Percentiles rank a stretch among this genome's conserved stretches.
These are phyloP conservation scores for Medicago truncatula DNA, from an alignment of 306 rosid species.

Conservation along the genomic window MtrunA17r5.0-ANR NC_053044.1:35625501-35626000, in stretches of 20 bases:
- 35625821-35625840: constrained; percentile 99
- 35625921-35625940: too few relatives aligned
- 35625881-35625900: not conserved
- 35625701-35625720: constrained; percentile 77
- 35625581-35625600: constrained; percentile 73
- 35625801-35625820: constrained; percentile 83
- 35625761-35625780: constrained; percentile 59
- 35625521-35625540: constrained; percentile 23
- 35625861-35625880: constrained; percentile 7
- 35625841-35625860: constrained; percentile 37
- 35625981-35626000: too few relatives aligned
- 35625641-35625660: constrained; percentile 72
- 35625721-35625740: constrained; percentile 51
- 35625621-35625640: constrained; percentile 78
- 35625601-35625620: constrained; percentile 69
- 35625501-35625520: not conserved
- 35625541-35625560: constrained; percentile 84
- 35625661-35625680: constrained; percentile 76
- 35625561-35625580: constrained; percentile 82
- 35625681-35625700: constrained; percentile 95
- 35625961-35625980: too few relatives aligned
- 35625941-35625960: too few relatives aligned
- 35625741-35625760: constrained; percentile 59
- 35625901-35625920: not conserved
- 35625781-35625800: constrained; percentile 62